Percentiles rank a stretch among this genome's conserved stretches.
phyloP scores from a whole-genome alignment of 805 yeast species.

The Wickerhamiella alocasiicola region DNA sequence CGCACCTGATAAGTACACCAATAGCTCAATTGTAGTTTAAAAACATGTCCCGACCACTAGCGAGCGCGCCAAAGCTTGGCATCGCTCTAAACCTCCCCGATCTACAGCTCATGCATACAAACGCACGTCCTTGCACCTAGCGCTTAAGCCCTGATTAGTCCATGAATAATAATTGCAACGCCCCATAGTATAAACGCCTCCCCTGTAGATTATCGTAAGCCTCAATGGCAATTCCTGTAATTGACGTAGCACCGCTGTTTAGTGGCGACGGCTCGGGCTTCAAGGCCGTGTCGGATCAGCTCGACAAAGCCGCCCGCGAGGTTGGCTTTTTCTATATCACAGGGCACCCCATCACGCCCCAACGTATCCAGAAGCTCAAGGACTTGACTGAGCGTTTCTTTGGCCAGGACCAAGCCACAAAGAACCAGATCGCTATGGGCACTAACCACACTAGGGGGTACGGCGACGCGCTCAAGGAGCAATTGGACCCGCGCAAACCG shows the following conservation, averaged over 20 bases:
- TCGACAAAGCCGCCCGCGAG: conserved; percentile 36
- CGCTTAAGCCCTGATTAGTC: too few species aligned
- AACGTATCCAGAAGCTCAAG: conserved; percentile 29
- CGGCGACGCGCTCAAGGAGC: conserved; percentile 44
- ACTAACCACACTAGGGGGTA: conserved; percentile 46
- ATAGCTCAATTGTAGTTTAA: too few species aligned
- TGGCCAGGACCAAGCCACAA: conserved; percentile 35
- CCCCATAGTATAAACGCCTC: too few species aligned
- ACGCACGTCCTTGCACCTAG: too few species aligned
- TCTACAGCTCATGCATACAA: too few species aligned
- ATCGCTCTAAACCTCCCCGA: too few species aligned
- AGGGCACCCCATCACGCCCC: conserved; percentile 35
- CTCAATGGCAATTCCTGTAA: conserved; percentile 7
- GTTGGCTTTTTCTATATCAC: conserved; percentile 43
- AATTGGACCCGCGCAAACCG: conserved; percentile 40
- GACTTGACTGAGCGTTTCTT: conserved; percentile 34
- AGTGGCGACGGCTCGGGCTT: conserved; percentile 21
- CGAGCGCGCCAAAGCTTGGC: too few species aligned
- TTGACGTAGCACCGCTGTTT: conserved; percentile 8
- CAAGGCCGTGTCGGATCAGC: conserved; percentile 20
- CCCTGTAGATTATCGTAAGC: too few species aligned
- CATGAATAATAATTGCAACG: too few species aligned
- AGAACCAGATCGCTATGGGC: conserved; percentile 39
- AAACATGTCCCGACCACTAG: too few species aligned
- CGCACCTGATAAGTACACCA: too few species aligned